A percentile compares a stretch with the other conserved stretches of the same genome.
Evolutionary conservation across 768 basidiomycete species (phyloP).

Genomic region (Paxillus involutus): DNA sequence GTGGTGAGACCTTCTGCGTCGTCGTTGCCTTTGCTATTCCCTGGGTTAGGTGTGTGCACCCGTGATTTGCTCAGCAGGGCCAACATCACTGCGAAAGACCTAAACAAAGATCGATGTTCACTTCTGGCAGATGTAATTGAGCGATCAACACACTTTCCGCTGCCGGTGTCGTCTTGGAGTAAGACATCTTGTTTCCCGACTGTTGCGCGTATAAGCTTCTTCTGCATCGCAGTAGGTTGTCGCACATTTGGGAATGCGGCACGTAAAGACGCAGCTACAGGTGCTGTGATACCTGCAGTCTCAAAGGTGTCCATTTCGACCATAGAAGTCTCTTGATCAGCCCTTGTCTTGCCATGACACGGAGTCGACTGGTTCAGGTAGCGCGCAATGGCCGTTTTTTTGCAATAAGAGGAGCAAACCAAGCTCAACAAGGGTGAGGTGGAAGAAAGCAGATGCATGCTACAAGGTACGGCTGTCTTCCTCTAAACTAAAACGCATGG

Average conservation of each 20-base stretch:
- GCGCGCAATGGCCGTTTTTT: slow-evolving; percentile 20
- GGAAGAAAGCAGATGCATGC: slow-evolving; percentile 25
- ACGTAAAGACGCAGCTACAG: slow-evolving; percentile 49
- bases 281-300: slow-evolving; percentile 50
- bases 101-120: slow-evolving; percentile 25
- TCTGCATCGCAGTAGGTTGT: slow-evolving; percentile 59
- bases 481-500: too few species aligned
- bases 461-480: too few species aligned
- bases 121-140: background rate
- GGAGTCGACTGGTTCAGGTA: slow-evolving; percentile 26
- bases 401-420: slow-evolving; percentile 19
- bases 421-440: slow-evolving; percentile 1
- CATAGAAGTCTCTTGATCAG: background rate
- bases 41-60: slow-evolving; percentile 18
- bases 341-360: slow-evolving; percentile 12
- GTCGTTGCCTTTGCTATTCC: slow-evolving; percentile 15
- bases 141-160: slow-evolving; percentile 64
- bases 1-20: slow-evolving; percentile 42
- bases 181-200: slow-evolving; percentile 58
- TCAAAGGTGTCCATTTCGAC: slow-evolving; percentile 38
- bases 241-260: slow-evolving; percentile 62
- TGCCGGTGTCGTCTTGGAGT: slow-evolving; percentile 70
- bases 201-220: slow-evolving; percentile 60
- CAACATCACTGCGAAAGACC: slow-evolving; percentile 71
- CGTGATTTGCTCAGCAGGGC: slow-evolving; percentile 63